Evolutionary conservation across 1,284 basidiomycete genomes (phyloP), one percentile per base, ranked within the genome.

Genomic region (Cryptococcus sp.): DNA sequence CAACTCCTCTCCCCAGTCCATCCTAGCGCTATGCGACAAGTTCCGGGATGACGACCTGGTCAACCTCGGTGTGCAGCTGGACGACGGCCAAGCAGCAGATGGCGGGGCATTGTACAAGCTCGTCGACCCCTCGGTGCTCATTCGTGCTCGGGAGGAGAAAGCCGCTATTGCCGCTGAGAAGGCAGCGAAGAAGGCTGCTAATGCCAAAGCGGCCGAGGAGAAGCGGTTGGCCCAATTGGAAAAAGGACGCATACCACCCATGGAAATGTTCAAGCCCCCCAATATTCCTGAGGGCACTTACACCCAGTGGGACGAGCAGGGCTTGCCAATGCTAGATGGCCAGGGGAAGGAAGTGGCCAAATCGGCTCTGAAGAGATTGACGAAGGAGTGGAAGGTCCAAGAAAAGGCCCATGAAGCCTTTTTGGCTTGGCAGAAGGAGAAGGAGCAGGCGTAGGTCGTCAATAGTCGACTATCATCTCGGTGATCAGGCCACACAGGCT

Each of bases 41-140:
- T 84, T 99, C 61, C 85, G 96, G 25, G 96, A 99, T 76, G 82
- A 85, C 42, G 94, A 97, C 72, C 82, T 98, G 42, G 88, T 95
- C 47, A 89, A 93, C 23, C 82, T 99, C 54, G 96, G 96, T 16
- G 91, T 99, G 5, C 93, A 93, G 11, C 82, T 99, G 45, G 96
- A 99, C 72, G 96, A 99, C 57, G 74, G 76, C 79, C 91, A 93
- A 81, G 92, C 93, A 19, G 64, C 70, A 81, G 93, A 93, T 81
- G 93, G 93, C n/a, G 87, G 87, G 67, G 93, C 94, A 4, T 85
- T 99, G 46, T 90, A 98, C 66, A 99, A 99, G 79, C 82, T 99
- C 47, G 90, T 96, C 17, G 83, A 91, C 54, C 88, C 94, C 0
- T 85, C 86, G 6, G 86, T 92, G 61, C 83, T 99, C 39, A 86